Conservation (phyloP, 352 stramenopile genomes). For the Elongisporangium senticosum region DNA sequence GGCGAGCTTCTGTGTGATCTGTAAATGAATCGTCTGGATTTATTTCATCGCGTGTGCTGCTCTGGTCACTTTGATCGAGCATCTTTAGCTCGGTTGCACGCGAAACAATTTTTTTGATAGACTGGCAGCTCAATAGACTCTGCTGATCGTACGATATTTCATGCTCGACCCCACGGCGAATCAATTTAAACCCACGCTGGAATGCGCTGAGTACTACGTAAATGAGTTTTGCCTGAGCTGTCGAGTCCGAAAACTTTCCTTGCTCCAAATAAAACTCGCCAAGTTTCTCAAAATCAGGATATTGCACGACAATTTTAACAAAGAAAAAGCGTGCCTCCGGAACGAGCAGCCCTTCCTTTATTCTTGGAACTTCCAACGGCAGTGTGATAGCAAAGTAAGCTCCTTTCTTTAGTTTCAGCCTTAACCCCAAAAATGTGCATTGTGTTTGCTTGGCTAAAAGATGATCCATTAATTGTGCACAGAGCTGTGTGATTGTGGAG, state of each 20-base stretch:
- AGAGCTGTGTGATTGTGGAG: conserved; percentile 28
- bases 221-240: conserved; percentile 29
- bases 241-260: conserved; percentile 26
- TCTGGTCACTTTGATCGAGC: conserved; percentile 12
- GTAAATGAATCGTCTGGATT: neutral
- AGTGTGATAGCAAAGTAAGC: conserved; percentile 30
- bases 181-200: conserved; percentile 19
- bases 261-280: conserved; percentile 35
- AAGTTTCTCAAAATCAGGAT: conserved; percentile 32
- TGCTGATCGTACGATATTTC: neutral
- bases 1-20: conserved; percentile 2
- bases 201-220: conserved; percentile 18
- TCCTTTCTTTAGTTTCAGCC: conserved; percentile 39
- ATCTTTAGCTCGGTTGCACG: conserved; percentile 17
- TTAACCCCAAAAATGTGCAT: conserved; percentile 30
- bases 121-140: conserved; percentile 8
- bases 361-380: conserved; percentile 5
- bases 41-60: neutral
- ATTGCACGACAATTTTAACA: conserved; percentile 22
- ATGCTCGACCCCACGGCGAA: neutral
- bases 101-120: conserved; percentile 18
- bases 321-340: conserved; percentile 35
- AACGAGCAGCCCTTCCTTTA: neutral
- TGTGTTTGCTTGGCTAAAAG: conserved; percentile 31
- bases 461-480: conserved; percentile 35